Evolutionary conservation across 2,329 filamentous ascomycete genomes (phyloP).

Genomic region (Cadophora luteo-olivacea): DNA sequence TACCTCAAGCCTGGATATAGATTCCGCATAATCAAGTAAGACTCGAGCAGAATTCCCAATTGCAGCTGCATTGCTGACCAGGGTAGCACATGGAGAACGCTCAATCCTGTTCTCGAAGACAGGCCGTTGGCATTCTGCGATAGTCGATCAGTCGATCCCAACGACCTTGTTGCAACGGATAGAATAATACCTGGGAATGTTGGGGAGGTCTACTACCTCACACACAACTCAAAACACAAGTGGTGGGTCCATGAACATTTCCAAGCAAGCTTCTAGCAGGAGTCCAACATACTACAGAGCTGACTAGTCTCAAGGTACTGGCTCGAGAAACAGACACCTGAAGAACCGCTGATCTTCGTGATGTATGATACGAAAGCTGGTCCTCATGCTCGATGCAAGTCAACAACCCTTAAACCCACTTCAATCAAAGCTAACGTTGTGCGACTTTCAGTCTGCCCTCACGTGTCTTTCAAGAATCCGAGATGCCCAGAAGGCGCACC

Average conservation of each 20-base stretch:
- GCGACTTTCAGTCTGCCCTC: slow-evolving; percentile 28
- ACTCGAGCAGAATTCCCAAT: no score
- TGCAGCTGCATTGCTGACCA: no score
- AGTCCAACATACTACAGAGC: background rate
- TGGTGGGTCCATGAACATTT: slow-evolving; percentile 26
- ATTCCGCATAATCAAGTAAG: slow-evolving; percentile 35
- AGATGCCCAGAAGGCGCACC: slow-evolving; percentile 21
- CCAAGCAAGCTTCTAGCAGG: no score
- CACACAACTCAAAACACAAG: slow-evolving; percentile 35
- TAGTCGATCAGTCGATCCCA: slow-evolving; percentile 29
- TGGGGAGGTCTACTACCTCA: slow-evolving; percentile 41
- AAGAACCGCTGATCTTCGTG: slow-evolving; percentile 37
- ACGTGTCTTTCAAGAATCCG: slow-evolving; percentile 34
- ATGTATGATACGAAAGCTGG: slow-evolving; percentile 38
- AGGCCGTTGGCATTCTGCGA: slow-evolving; percentile 37
- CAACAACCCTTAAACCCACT: no score
- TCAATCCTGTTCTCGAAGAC: slow-evolving; percentile 38
- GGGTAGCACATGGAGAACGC: slow-evolving; percentile 38
- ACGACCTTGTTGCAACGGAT: slow-evolving; percentile 38
- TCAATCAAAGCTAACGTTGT: background rate
- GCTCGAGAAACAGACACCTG: slow-evolving; percentile 34
- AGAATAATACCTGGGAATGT: slow-evolving; percentile 36
- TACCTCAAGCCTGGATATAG: slow-evolving; percentile 34
- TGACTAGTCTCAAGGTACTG: slow-evolving; percentile 32
- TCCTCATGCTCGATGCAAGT: slow-evolving; percentile 33